These are phyloP conservation scores for Trypanosoma platydactyli DNA, from an alignment of 208 protist genomes.

Conservation along the genomic window DNA sequence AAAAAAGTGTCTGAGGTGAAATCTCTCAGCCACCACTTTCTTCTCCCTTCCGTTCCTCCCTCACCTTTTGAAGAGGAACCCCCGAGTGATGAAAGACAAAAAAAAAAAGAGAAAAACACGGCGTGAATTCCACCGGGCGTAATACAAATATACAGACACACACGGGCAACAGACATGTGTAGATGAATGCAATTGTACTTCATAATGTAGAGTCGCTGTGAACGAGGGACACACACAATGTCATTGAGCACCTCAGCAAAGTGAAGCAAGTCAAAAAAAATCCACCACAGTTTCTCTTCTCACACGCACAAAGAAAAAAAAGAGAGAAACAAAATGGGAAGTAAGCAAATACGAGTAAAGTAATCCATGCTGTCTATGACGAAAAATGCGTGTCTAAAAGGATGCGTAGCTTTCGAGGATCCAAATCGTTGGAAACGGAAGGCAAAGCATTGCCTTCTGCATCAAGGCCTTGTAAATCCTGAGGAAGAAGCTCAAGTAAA, in stretches of 20 bases:
- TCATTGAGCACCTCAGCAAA: background rate
- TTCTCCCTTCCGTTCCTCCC: constrained; percentile 3
- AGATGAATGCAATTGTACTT: too few relatives aligned
- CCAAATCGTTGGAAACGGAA: constrained; percentile 36
- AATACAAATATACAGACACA: too few relatives aligned
- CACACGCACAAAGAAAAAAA: constrained; percentile 10
- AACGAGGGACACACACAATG: background rate
- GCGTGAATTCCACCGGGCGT: too few relatives aligned
- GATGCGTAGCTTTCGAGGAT: constrained; percentile 46
- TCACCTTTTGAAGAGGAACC: constrained; percentile 1
- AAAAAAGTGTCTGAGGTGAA: background rate
- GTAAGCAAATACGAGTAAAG: background rate
- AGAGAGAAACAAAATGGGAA: constrained; percentile 8
- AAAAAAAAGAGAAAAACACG: too few relatives aligned
- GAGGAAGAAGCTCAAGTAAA: constrained; percentile 26
- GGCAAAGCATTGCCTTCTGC: background rate
- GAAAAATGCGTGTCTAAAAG: constrained; percentile 27
- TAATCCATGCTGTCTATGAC: background rate
- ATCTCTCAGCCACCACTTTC: background rate
- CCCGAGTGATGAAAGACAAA: too few relatives aligned
- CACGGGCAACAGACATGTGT: too few relatives aligned
- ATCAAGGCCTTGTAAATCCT: constrained; percentile 15
- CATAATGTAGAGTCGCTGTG: too few relatives aligned
- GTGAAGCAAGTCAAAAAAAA: constrained; percentile 7
- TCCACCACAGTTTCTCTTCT: background rate